A percentile compares a stretch with the other conserved stretches of the same genome.
Conservation (phyloP, 768 basidiomycete genomes). For the Imleria badia region DNA sequence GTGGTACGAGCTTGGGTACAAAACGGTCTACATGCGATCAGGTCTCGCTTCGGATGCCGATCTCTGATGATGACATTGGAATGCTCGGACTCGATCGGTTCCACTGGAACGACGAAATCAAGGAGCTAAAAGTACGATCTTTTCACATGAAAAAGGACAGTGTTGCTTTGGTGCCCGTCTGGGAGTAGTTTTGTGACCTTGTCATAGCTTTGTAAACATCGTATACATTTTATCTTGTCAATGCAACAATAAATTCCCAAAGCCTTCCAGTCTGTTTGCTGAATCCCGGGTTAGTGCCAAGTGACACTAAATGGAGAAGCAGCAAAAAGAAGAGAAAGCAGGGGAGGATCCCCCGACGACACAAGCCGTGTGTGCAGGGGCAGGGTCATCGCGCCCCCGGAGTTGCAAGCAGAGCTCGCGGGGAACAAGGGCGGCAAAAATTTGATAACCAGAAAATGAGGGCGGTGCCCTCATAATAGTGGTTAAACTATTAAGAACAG, state of each 20-base stretch:
- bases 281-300: neutral
- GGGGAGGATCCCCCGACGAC: slow-evolving; percentile 59
- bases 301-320: neutral
- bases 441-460: slow-evolving; percentile 55
- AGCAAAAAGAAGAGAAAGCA: slow-evolving; percentile 21
- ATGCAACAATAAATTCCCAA: neutral
- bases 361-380: slow-evolving; percentile 46
- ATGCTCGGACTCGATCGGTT: slow-evolving; percentile 28
- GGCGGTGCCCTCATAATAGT: slow-evolving; percentile 58
- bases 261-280: slow-evolving; percentile 13
- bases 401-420: slow-evolving; percentile 45
- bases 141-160: slow-evolving; percentile 25
- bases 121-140: slow-evolving; percentile 10
- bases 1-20: too few relatives aligned
- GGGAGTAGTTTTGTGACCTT: slow-evolving; percentile 2
- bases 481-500: slow-evolving; percentile 62
- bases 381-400: slow-evolving; percentile 40
- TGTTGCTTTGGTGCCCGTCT: slow-evolving; percentile 17
- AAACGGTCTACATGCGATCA: slow-evolving; percentile 5
- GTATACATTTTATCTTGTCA: too few relatives aligned
- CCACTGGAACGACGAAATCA: slow-evolving; percentile 16
- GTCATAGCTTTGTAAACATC: neutral
- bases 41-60: slow-evolving; percentile 16
- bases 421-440: slow-evolving; percentile 30
- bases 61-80: slow-evolving; percentile 20